phyloP scores from a whole-genome alignment of 2,329 filamentous ascomycete species.

The Botrytis fabae region DNA sequence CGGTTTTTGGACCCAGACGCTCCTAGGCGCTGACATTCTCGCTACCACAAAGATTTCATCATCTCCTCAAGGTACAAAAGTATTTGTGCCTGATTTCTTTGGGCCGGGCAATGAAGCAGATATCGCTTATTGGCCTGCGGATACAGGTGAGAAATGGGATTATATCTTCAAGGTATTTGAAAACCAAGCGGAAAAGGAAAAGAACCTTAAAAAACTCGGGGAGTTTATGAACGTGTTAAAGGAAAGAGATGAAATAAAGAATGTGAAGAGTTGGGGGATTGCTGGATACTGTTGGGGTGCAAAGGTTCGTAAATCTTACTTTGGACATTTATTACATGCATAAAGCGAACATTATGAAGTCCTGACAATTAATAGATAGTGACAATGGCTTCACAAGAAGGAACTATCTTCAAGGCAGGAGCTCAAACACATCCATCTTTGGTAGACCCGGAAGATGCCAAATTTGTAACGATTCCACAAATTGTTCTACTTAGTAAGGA shows the following conservation, averaged over 20 bases:
- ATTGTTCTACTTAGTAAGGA: constrained; percentile 65
- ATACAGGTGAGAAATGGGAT: constrained; percentile 29
- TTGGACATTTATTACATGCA: background rate
- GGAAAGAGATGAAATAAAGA: constrained; percentile 10
- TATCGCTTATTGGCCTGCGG: constrained; percentile 27
- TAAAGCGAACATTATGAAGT: background rate
- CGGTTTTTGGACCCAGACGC: constrained; percentile 66
- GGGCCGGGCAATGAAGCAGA: constrained; percentile 50
- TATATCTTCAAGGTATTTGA: constrained; percentile 33
- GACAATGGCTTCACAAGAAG: constrained; percentile 51
- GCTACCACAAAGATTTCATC: constrained; percentile 45
- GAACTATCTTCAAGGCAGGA: constrained; percentile 56
- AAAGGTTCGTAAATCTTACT: constrained; percentile 45
- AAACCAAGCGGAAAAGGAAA: constrained; percentile 24
- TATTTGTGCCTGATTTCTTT: constrained; percentile 92
- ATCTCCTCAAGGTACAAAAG: constrained; percentile 58
- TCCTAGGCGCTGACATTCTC: constrained; percentile 69
- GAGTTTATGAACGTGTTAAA: constrained; percentile 25
- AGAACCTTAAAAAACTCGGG: constrained; percentile 24
- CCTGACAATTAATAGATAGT: constrained; percentile 45
- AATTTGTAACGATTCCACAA: constrained; percentile 59
- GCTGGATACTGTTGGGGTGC: constrained; percentile 66
- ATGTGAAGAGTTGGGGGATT: constrained; percentile 34
- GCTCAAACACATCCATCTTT: constrained; percentile 59
- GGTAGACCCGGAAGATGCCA: constrained; percentile 61